phyloP scores from a whole-genome alignment of 164 flowering plant genomes.

The Echeveria elegans region DNA sequence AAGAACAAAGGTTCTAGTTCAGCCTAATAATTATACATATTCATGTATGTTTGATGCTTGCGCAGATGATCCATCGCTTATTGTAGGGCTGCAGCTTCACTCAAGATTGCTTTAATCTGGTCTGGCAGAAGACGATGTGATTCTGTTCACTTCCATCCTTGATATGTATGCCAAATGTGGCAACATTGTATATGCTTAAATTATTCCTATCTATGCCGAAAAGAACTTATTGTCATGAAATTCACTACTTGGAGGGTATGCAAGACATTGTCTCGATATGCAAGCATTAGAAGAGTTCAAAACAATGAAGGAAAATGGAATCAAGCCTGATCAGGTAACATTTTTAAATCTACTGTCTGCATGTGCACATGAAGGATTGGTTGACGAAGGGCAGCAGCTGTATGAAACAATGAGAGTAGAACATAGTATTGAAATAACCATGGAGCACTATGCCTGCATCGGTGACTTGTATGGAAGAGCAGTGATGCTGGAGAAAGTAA shows the following conservation, averaged over 20 bases:
- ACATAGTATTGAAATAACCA: slow-evolving; percentile 37
- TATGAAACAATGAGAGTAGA: slow-evolving; percentile 39
- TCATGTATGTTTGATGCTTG: slow-evolving; percentile 7
- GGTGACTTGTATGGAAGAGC: slow-evolving; percentile 74
- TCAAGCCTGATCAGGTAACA: slow-evolving; percentile 51
- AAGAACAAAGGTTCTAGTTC: not conserved
- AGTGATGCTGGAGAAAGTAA: slow-evolving; percentile 55
- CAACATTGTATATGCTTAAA: not conserved
- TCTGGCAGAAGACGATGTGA: slow-evolving; percentile 1
- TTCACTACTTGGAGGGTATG: slow-evolving; percentile 57
- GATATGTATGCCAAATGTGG: slow-evolving; percentile 7
- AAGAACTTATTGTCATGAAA: slow-evolving; percentile 62
- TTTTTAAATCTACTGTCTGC: slow-evolving; percentile 62
- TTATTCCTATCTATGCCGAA: slow-evolving; percentile 1
- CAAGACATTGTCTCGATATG: slow-evolving; percentile 15
- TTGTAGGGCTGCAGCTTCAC: slow-evolving; percentile 5
- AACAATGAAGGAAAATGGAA: slow-evolving; percentile 37
- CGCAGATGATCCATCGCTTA: not conserved
- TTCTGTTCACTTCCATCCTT: slow-evolving; percentile 5
- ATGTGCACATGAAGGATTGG: slow-evolving; percentile 56
- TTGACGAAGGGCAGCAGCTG: slow-evolving; percentile 47
- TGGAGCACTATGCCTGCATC: slow-evolving; percentile 84
- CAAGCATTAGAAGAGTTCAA: slow-evolving; percentile 42
- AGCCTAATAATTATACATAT: slow-evolving; percentile 5
- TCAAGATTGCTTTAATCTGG: not conserved